Conservation (phyloP, 2,329 filamentous ascomycete species). For the Sporothrix sp. region DNA sequence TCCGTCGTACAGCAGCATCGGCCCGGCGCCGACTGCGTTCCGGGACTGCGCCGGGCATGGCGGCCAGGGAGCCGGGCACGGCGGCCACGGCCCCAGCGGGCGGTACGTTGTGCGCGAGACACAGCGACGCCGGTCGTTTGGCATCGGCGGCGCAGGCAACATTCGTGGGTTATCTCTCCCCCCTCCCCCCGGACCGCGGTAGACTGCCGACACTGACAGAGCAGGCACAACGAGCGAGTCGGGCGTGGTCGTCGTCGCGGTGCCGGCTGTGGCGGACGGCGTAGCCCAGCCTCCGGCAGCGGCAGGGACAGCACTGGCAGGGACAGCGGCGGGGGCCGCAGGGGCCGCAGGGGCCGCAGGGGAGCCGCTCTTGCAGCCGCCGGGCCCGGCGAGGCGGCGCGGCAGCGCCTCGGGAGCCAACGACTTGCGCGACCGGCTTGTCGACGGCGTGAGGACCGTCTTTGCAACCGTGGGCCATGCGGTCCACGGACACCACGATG, state of each 20-base stretch:
- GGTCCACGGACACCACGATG: background rate
- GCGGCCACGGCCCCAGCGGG: background rate
- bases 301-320: background rate
- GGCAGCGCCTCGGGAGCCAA: slow-evolving; percentile 5
- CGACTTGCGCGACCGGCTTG: slow-evolving; percentile 8
- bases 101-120: slow-evolving; percentile 5
- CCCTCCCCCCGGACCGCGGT: background rate
- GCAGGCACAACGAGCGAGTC: slow-evolving; percentile 7
- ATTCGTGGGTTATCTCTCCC: slow-evolving; percentile 8
- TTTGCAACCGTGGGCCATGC: background rate
- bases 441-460: slow-evolving; percentile 9
- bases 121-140: slow-evolving; percentile 12
- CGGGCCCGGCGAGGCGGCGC: background rate
- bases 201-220: background rate
- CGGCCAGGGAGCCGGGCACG: background rate
- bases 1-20: slow-evolving; percentile 9
- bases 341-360: too few relatives aligned
- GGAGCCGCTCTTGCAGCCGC: too few relatives aligned
- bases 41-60: background rate
- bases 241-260: background rate
- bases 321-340: too few relatives aligned
- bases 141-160: slow-evolving; percentile 16
- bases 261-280: background rate
- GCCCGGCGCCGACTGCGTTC: background rate
- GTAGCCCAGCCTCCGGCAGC: background rate